Conservation (phyloP, 805 yeast genomes). For the Isabelozyma heimii region DNA sequence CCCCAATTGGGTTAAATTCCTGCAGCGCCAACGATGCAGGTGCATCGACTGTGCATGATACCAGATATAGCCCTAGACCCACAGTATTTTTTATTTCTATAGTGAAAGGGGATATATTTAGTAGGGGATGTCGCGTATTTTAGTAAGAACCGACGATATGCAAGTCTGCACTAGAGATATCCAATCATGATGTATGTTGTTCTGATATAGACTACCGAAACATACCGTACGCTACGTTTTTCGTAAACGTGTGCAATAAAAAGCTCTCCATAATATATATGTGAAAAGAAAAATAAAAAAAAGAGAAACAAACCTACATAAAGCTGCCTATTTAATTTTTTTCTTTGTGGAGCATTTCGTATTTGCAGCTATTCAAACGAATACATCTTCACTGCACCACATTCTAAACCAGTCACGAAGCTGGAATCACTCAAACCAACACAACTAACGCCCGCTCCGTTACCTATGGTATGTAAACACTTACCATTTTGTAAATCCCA, state of each 20-base stretch:
- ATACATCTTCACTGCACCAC: slow-evolving; percentile 82
- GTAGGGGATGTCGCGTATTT: no score
- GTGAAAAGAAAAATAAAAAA: neutral
- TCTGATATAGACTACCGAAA: no score
- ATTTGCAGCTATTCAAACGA: slow-evolving; percentile 54
- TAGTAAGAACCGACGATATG: no score
- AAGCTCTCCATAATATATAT: neutral
- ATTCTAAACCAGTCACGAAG: slow-evolving; percentile 87
- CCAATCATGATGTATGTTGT: no score
- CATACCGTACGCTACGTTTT: no score
- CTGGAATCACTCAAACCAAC: slow-evolving; percentile 88
- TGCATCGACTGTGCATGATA: neutral
- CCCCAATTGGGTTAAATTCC: neutral
- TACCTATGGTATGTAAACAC: slow-evolving; percentile 90
- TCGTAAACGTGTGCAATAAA: neutral
- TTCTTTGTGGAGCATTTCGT: neutral
- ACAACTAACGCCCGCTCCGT: slow-evolving; percentile 56
- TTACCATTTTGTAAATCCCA: slow-evolving; percentile 97
- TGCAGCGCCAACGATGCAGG: neutral
- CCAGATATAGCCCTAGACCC: neutral
- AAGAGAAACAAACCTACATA: neutral
- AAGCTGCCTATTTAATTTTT: neutral
- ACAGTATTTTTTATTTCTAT: neutral
- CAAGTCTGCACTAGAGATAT: no score
- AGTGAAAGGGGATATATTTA: no score